Base-by-base conservation (phyloP, 192 early-diverging fungal genomes). In the Backusella tuberculispora region DNA sequence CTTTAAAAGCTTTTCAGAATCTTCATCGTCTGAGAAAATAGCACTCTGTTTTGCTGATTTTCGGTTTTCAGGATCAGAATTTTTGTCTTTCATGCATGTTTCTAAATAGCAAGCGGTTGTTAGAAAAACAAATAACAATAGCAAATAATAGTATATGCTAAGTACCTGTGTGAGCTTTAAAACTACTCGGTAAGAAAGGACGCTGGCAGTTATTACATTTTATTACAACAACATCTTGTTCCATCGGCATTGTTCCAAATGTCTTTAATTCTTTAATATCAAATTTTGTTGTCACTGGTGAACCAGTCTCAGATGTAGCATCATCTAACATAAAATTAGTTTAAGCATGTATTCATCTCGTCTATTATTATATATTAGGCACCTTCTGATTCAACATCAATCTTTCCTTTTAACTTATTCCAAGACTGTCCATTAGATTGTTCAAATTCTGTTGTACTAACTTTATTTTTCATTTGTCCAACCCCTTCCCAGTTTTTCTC, bases 201-300 rank as follows among this genome's bases (percentile, higher is more conserved):
- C 90, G 90, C 17, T 83, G 45, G 72, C 94, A 95, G 14, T 71
- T 69, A 21, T 86, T 88, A 78, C 94, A 95, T 14, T 81, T 83
- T 24, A 95, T 89, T 7, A 92, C 75, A 10, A 89, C 84, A 19
- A 86, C 60, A 13, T 90, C 88, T 21, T 95, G 92, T 43, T 86
- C 74, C 75, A 91, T 79, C 46, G 91, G 88, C 74, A 83, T 80
- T 37, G 72, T 77, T 19, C 88, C 88, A 78, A 85, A 89, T 34
- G 74, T 85, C 65, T 80, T 87, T 80, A 85, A 80, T 68, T 88
- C 84, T 42, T 79, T 81, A 43, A 48, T 70, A 43, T 81, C 76
- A 63, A 85, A 19, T 53, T 77, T 76, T 12, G 78, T 83, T 24
- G 73, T 78, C 4, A 77, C 69, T 3, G 80, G 81, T 19, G 77